These are phyloP conservation scores for Mucor irregularis DNA, from an alignment of 371 early-diverging fungal genomes.

Conservation along the genomic window DNA sequence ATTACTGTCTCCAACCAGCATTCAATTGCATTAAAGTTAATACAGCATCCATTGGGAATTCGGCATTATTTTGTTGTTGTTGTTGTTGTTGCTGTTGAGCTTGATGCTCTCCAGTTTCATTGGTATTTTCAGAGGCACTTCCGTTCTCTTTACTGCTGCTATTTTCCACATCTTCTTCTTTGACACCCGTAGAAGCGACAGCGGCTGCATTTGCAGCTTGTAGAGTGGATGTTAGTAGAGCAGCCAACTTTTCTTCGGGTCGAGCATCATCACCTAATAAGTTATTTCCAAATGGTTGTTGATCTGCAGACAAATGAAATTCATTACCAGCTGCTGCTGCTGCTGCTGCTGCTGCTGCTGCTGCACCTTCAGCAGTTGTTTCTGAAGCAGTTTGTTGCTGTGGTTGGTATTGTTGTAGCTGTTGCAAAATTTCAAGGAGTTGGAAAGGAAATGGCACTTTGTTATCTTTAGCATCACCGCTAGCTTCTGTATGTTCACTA, in stretches of 20 bases:
- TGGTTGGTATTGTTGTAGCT: slow-evolving; percentile 33
- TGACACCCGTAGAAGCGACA: neutral
- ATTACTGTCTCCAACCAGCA: slow-evolving; percentile 59
- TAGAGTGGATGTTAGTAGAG: slow-evolving; percentile 20
- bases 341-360: neutral
- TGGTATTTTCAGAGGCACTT: neutral
- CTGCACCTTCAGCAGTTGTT: neutral
- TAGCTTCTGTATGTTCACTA: neutral
- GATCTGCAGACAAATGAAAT: slow-evolving; percentile 1
- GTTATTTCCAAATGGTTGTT: neutral
- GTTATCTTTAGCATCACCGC: slow-evolving; percentile 3
- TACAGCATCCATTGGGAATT: slow-evolving; percentile 69
- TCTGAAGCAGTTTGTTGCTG: slow-evolving; percentile 5
- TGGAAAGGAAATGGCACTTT: slow-evolving; percentile 21
- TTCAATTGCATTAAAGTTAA: slow-evolving; percentile 65
- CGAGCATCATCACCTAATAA: slow-evolving; percentile 5
- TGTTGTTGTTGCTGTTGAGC: slow-evolving; percentile 1
- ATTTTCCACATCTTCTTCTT: neutral
- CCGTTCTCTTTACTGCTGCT: neutral
- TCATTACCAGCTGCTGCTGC: neutral
- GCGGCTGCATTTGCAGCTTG: slow-evolving; percentile 25
- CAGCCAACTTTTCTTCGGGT: slow-evolving; percentile 32
- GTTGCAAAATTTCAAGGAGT: slow-evolving; percentile 28
- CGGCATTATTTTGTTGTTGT: slow-evolving; percentile 27
- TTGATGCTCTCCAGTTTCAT: neutral